Evolutionary conservation across 2,329 filamentous ascomycete genomes (phyloP).

Genomic region (Epichloe festucae): DNA sequence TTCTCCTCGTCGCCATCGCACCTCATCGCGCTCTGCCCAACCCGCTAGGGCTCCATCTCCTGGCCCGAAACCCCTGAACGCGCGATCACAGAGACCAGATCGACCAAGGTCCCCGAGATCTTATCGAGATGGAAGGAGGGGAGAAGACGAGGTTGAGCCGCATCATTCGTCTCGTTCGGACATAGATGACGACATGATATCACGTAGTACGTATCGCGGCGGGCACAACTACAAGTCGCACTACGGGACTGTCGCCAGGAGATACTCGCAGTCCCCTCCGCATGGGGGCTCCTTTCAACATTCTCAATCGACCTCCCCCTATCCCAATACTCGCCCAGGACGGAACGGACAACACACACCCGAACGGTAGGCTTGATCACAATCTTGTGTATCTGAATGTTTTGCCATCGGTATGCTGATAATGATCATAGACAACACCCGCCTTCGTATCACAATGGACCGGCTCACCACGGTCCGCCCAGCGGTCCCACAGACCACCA

Average conservation of each 20-base stretch:
- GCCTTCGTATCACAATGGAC: constrained; percentile 43
- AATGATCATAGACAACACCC: constrained; percentile 34
- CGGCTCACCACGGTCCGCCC: constrained; percentile 34
- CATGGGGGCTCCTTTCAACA: constrained; percentile 30
- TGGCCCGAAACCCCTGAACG: neutral
- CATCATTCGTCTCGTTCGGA: constrained; percentile 34
- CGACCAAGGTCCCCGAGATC: constrained; percentile 16
- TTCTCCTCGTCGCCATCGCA: constrained; percentile 5
- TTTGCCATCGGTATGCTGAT: constrained; percentile 4
- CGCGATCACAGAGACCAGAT: constrained; percentile 1
- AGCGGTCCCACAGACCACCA: constrained; percentile 42
- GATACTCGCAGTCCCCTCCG: constrained; percentile 29
- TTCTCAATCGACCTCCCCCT: constrained; percentile 33
- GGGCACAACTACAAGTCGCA: constrained; percentile 27
- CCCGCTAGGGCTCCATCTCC: constrained; percentile 9
- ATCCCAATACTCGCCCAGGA: constrained; percentile 24
- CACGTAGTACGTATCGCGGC: constrained; percentile 29
- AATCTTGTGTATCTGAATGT: neutral
- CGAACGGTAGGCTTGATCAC: constrained; percentile 24
- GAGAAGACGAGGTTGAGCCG: constrained; percentile 16
- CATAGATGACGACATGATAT: constrained; percentile 36
- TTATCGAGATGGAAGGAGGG: constrained; percentile 15
- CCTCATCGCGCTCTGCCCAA: constrained; percentile 13
- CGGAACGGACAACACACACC: constrained; percentile 27
- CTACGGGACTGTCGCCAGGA: constrained; percentile 23